Base-by-base conservation (phyloP, 306 rosid species). In the Sindora glabra region DNA sequence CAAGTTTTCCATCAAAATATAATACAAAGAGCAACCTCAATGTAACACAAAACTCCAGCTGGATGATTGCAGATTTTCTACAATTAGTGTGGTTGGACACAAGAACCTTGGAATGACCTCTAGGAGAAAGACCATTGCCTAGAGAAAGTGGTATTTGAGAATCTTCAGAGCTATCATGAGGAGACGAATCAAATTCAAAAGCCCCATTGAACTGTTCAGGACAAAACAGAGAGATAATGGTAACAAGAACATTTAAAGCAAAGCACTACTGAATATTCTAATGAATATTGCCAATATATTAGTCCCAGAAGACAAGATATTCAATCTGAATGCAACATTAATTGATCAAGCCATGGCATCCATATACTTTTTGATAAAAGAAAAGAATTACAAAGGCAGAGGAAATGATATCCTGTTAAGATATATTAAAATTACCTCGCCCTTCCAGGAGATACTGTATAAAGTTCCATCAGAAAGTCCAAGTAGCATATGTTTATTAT, bases 391-490 rank as follows among this genome's bases (percentile, higher is more conserved):
- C 17, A 38, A 2, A 38, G 14, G 3, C 3, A 36, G 9, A 36
- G 5, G 15, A n/a, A 2, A 10, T 1, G 44, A 38, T 1, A 38
- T 42, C 2, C 23, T 19, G 7, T 44, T 2, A 12, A 4, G 1
- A 48, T 50, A 50, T 46, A 62, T 62, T 36, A 56, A 49, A 45
- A 68, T 72, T 91, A 92, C 98, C 96, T 88, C 96, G 53, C 92
- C 94, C 80, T 92, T 92, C 98, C 98, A 92, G 33, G 98, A 88
- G 64, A 92, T 78, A 62, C 86, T 81, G 72, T 85, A 88, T 56
- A 86, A 79, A 69, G 86, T 83, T 76, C 95, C 96, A 88, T 81
- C 80, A 37, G 96, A 92, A 74, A 92, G 95, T 72, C 98, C 96
- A 62, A 88, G 75, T 56, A 92, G 77, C 95, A 92, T 75, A 64